phyloP scores from a whole-genome alignment of 2,329 filamentous ascomycete species.

The Diaporthe sp. region DNA sequence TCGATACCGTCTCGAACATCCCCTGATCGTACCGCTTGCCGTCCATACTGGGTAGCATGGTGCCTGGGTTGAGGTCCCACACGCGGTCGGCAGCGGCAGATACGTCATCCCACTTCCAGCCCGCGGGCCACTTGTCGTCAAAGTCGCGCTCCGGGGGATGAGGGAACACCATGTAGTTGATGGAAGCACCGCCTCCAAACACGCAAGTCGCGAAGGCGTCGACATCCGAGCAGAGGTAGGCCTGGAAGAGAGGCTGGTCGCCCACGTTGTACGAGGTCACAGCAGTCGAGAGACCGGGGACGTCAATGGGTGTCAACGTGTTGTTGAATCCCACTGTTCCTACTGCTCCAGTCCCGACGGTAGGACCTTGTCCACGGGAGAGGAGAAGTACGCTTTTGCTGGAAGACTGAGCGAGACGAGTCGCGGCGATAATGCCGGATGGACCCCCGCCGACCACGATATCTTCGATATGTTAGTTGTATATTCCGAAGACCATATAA shows the following conservation, averaged over 20 bases:
- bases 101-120: slow-evolving; percentile 46
- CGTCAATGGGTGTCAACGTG: slow-evolving; percentile 12
- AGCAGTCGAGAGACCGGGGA: slow-evolving; percentile 15
- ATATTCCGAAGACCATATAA: background rate
- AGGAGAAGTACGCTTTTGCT: slow-evolving; percentile 23
- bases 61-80: slow-evolving; percentile 44
- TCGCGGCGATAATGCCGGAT: slow-evolving; percentile 14
- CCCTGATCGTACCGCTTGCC: slow-evolving; percentile 40
- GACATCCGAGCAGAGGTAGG: slow-evolving; percentile 30
- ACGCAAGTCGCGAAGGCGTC: slow-evolving; percentile 11
- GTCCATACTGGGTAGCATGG: slow-evolving; percentile 43
- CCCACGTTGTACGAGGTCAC: slow-evolving; percentile 40
- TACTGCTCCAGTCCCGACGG: background rate
- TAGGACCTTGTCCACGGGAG: slow-evolving; percentile 9
- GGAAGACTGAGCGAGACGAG: slow-evolving; percentile 17
- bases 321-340: background rate
- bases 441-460: slow-evolving; percentile 10
- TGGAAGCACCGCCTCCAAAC: slow-evolving; percentile 9
- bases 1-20: slow-evolving; percentile 31
- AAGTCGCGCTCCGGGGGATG: slow-evolving; percentile 42
- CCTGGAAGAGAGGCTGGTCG: slow-evolving; percentile 30
- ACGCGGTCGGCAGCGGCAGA: slow-evolving; percentile 43
- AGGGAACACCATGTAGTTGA: slow-evolving; percentile 22
- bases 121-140: slow-evolving; percentile 45
- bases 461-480: background rate